Evolutionary conservation across 2,329 filamentous ascomycete species (phyloP), one percentile per base, ranked within the genome.

Genomic region (Truncatella angustata): DNA sequence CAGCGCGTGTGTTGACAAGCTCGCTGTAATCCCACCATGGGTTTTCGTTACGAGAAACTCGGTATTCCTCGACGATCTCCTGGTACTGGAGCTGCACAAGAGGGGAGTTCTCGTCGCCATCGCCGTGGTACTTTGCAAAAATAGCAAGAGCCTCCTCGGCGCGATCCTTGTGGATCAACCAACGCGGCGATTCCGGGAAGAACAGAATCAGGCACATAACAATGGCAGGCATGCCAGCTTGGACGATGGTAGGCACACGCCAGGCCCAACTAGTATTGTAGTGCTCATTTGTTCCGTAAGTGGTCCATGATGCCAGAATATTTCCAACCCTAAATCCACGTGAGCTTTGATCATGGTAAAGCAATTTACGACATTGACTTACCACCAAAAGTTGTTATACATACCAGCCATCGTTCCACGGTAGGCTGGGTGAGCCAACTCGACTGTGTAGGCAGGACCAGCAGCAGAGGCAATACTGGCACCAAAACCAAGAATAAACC

Each of bases 371-470:
- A 26, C 12, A 36, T 12, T 40, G 26, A 34, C 26, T 46, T 12
- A 52, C 64, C 70, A 74, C 71, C 70, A 74, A 52, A 72, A 71
- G 48, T 71, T 73, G 57, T 74, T 74, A 57, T 71, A 68, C 62
- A 85, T 75, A 37, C 81, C 85, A 1, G 82, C 84, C 57, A 85
- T 72, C 20, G 82, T 72, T 36, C 82, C 83, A 55, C 85, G 76
- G 64, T 82, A 84, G 2, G 79, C 77, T 1, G 85, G 84, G 60
- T 87, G 84, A 1, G 81, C 76, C 51, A 85, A 74, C 63, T 88
- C 85, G 40, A 82, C 79, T 14, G 80, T 79, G 61, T 85, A 86
- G n/a, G 81, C 78, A 2, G 84, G 84, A 1, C 79, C 83, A 4
- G 82, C 81, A 3, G 80, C 76, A 4, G 79, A 76, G 4, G 79